A percentile compares a stretch with the other conserved stretches of the same genome.
Evolutionary conservation across 805 yeast species (phyloP).

Genomic region (Metschnikowia anglica): DNA sequence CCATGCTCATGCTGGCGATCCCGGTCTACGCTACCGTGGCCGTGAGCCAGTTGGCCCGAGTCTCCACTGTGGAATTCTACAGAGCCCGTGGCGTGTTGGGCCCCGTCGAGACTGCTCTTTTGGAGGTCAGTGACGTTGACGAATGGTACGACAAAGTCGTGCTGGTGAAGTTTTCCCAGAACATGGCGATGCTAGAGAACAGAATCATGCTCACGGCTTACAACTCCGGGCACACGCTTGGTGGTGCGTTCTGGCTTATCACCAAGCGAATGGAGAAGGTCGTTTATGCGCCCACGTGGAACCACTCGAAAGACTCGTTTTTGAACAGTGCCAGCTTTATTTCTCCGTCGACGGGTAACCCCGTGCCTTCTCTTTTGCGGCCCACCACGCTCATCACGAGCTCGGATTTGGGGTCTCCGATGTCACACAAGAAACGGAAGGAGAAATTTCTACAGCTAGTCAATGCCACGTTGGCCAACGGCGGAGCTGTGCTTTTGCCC

Average conservation of each 20-base stretch:
- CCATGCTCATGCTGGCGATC: constrained; percentile 55
- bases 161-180: constrained; percentile 77
- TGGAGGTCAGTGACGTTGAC: constrained; percentile 75
- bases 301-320: constrained; percentile 86
- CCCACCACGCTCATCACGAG: constrained; percentile 85
- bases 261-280: constrained; percentile 72
- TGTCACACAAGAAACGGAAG: constrained; percentile 61
- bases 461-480: constrained; percentile 63
- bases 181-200: constrained; percentile 60
- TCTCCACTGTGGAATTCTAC: constrained; percentile 81
- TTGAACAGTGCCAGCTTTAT: constrained; percentile 68
- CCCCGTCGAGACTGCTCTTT: constrained; percentile 53
- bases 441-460: constrained; percentile 63
- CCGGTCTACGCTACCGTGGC: constrained; percentile 91
- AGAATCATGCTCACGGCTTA: constrained; percentile 73
- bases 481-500: constrained; percentile 83
- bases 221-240: constrained; percentile 89
- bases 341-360: constrained; percentile 51
- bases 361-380: constrained; percentile 62
- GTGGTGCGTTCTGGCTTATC: constrained; percentile 89
- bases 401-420: constrained; percentile 61
- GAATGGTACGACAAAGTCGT: constrained; percentile 70
- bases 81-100: constrained; percentile 73
- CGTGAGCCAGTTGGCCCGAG: constrained; percentile 78
- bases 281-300: constrained; percentile 92